phyloP scores from a whole-genome alignment of 129 eudicot genomes.

The Helichrysum umbraculigerum region DNA sequence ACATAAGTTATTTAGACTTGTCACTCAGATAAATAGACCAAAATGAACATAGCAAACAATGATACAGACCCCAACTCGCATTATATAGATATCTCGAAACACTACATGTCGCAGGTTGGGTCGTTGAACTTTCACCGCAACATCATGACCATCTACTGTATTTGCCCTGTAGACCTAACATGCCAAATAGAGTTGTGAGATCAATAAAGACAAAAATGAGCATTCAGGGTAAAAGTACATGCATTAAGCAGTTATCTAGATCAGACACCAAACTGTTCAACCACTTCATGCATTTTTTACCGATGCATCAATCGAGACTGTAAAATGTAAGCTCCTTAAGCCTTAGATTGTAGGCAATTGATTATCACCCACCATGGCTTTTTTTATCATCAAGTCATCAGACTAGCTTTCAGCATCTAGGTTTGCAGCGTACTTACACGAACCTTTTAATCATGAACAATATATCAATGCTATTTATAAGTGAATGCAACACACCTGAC shows the following conservation, averaged over 20 bases:
- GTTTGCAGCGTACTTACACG: not conserved
- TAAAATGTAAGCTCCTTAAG: conserved; percentile 1
- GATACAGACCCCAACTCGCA: conserved; percentile 93
- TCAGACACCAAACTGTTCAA: conserved; percentile 9
- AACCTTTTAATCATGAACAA: not conserved
- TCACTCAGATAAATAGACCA: conserved; percentile 22
- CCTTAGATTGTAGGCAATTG: not conserved
- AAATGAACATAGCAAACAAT: conserved; percentile 25
- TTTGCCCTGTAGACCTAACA: conserved; percentile 80
- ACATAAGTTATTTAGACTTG: conserved; percentile 30
- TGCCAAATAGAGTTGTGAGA: conserved; percentile 17
- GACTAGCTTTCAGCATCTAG: not conserved
- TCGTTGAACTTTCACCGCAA: conserved; percentile 98
- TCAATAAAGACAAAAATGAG: not conserved
- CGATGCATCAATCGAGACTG: not conserved
- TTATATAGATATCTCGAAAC: conserved; percentile 82
- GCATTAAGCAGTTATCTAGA: conserved; percentile 6
- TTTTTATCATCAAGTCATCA: not conserved
- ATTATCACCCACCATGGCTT: conserved; percentile 3
- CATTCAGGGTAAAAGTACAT: not conserved
- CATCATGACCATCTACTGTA: conserved; percentile 73
- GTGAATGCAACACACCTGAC: conserved; percentile 65
- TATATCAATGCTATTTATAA: not conserved
- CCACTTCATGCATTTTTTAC: not conserved
- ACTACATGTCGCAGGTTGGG: conserved; percentile 86